Percentiles rank a stretch among this genome's conserved stretches.
These are phyloP conservation scores for Rhodotorula sp. DNA, from an alignment of 1,284 basidiomycete species.

Conservation along the genomic window DNA sequence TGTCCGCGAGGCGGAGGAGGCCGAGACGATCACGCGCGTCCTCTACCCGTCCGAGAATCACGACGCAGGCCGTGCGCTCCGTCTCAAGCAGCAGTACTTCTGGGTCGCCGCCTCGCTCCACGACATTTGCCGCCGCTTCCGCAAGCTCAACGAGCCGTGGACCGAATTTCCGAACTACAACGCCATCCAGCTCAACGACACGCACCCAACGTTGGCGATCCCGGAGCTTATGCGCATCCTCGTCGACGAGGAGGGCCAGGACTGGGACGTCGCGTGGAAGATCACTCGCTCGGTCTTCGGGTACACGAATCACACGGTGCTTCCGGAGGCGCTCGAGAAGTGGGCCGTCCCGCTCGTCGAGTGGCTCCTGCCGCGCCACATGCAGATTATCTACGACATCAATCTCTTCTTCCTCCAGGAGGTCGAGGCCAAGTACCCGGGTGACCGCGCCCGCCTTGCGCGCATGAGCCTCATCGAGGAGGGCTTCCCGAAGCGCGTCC, in stretches of 20 bases:
- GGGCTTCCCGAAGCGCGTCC: constrained; percentile 45
- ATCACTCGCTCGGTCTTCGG: constrained; percentile 86
- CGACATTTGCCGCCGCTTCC: constrained; percentile 69
- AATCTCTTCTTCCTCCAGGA: constrained; percentile 56
- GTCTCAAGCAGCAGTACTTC: constrained; percentile 86
- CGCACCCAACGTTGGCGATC: constrained; percentile 88
- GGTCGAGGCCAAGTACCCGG: constrained; percentile 85
- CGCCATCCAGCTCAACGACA: constrained; percentile 75
- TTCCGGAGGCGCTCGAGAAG: constrained; percentile 61
- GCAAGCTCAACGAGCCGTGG: constrained; percentile 61
- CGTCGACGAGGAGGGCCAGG: constrained; percentile 80
- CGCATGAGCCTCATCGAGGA: constrained; percentile 90
- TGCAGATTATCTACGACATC: constrained; percentile 89
- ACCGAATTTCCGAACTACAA: constrained; percentile 70
- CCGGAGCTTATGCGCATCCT: constrained; percentile 86
- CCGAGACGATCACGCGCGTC: constrained; percentile 71
- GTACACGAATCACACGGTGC: constrained; percentile 76
- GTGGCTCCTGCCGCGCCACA: constrained; percentile 71
- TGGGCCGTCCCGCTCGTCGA: constrained; percentile 84
- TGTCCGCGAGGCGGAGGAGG: constrained; percentile 79
- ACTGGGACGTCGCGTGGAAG: constrained; percentile 78
- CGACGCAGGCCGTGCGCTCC: constrained; percentile 77
- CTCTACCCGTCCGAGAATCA: constrained; percentile 61
- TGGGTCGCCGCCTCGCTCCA: constrained; percentile 60
- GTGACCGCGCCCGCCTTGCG: constrained; percentile 58